Evolutionary conservation across 805 yeast species (phyloP).

Genomic region (Candida dajiaensis): DNA sequence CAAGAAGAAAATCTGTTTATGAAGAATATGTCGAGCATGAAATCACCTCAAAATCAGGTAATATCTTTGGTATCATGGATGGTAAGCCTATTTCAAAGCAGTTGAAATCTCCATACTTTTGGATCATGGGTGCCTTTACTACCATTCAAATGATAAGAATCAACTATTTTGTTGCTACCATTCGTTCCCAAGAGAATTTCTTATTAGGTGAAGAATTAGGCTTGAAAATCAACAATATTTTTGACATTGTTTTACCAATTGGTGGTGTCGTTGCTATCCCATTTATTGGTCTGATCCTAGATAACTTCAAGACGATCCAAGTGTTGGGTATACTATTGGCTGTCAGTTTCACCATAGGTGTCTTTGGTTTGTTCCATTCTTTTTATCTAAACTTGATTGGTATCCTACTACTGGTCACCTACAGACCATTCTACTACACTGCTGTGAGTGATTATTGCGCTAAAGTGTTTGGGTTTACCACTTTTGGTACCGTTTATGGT

Average conservation of each 20-base stretch:
- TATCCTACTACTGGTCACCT: conserved; percentile 65
- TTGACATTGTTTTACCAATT: conserved; percentile 80
- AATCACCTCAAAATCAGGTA: conserved; percentile 45
- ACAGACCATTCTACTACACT: conserved; percentile 90
- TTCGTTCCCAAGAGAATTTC: conserved; percentile 74
- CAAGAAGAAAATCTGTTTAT: conserved; percentile 48
- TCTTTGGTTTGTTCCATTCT: conserved; percentile 56
- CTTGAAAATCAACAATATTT: conserved; percentile 56
- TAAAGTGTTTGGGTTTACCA: conserved; percentile 87
- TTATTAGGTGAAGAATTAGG: conserved; percentile 54
- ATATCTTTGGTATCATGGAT: conserved; percentile 73
- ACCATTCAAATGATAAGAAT: conserved; percentile 87
- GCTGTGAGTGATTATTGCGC: conserved; percentile 89
- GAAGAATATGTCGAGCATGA: conserved; percentile 62
- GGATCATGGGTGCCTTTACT: conserved; percentile 70
- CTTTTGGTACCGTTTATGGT: conserved; percentile 91
- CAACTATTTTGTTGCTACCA: conserved; percentile 88
- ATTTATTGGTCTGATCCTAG: conserved; percentile 74
- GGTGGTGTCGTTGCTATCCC: conserved; percentile 90
- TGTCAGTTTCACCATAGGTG: conserved; percentile 59
- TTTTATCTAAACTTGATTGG: conserved; percentile 54
- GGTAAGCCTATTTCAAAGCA: conserved; percentile 46
- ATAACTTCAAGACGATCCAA: conserved; percentile 58
- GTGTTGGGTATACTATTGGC: conserved; percentile 46
- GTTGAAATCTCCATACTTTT: conserved; percentile 61